Conservation (phyloP, 2,329 filamentous ascomycete genomes). For the Didymella pomorum region DNA sequence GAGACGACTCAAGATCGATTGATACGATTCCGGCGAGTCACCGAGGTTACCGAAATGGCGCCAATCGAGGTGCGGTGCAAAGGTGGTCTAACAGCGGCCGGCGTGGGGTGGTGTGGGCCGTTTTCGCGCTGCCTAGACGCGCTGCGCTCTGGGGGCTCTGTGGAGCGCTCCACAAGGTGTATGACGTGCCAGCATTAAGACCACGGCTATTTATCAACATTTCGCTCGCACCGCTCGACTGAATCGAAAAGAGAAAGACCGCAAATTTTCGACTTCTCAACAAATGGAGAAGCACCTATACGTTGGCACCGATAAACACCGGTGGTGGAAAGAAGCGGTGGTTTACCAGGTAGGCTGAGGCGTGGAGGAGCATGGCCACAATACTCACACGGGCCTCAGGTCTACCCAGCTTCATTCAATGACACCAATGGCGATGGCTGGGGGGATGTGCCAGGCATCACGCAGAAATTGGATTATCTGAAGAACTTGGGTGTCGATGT, state of each 20-base stretch:
- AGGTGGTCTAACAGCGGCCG: constrained; percentile 1
- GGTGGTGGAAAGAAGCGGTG: constrained; percentile 68
- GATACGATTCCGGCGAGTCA: background rate
- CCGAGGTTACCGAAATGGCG: background rate
- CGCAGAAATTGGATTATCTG: constrained; percentile 64
- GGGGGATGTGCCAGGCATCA: constrained; percentile 66
- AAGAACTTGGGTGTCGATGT: constrained; percentile 56
- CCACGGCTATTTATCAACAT: constrained; percentile 11
- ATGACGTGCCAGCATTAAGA: constrained; percentile 14
- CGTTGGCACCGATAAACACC: constrained; percentile 45
- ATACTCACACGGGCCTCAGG: constrained; percentile 36
- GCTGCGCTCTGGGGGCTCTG: constrained; percentile 14
- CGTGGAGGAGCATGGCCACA: background rate
- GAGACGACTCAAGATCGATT: background rate
- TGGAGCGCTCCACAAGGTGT: constrained; percentile 16
- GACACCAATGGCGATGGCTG: constrained; percentile 65
- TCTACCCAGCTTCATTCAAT: constrained; percentile 68
- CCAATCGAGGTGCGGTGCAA: constrained; percentile 4
- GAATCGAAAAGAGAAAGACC: background rate
- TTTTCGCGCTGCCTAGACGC: constrained; percentile 7
- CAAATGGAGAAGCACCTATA: constrained; percentile 34
- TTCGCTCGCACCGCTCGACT: background rate
- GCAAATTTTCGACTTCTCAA: constrained; percentile 11
- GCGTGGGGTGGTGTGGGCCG: constrained; percentile 1
- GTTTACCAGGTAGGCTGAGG: constrained; percentile 59